phyloP scores from a whole-genome alignment of 2,329 filamentous ascomycete species.

The Rachicladosporium sp. region DNA sequence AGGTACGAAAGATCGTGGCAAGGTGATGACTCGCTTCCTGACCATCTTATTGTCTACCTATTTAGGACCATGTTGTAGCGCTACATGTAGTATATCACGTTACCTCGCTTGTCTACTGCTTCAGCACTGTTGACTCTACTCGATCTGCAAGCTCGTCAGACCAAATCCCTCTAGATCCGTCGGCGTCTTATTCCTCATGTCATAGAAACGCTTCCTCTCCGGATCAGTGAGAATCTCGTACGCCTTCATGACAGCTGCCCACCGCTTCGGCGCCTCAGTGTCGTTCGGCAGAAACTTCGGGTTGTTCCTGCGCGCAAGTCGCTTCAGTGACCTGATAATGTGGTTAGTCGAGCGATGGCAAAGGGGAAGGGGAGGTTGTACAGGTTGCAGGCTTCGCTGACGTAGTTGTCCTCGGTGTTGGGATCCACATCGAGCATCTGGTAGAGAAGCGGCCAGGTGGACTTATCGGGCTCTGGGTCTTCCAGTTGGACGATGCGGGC shows the following conservation, averaged over 20 bases:
- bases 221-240: constrained; percentile 13
- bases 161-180: constrained; percentile 1
- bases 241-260: constrained; percentile 15
- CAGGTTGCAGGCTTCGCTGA: too few relatives aligned
- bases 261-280: constrained; percentile 12
- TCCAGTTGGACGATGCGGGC: constrained; percentile 11
- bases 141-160: background rate
- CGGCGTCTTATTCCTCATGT: background rate
- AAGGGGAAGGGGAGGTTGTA: too few relatives aligned
- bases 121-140: too few relatives aligned
- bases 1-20: too few relatives aligned
- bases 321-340: constrained; percentile 3
- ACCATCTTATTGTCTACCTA: too few relatives aligned
- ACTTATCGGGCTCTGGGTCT: constrained; percentile 2
- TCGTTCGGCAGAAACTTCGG: constrained; percentile 13
- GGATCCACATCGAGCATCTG: constrained; percentile 16
- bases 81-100: too few relatives aligned
- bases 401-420: constrained; percentile 2
- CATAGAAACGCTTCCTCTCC: constrained; percentile 8
- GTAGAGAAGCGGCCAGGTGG: constrained; percentile 13
- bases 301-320: constrained; percentile 12
- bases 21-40: too few relatives aligned
- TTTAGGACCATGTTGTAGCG: too few relatives aligned
- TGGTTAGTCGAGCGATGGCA: background rate
- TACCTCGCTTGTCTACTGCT: too few relatives aligned